Conservation (phyloP, 108 stramenopile species). For the Pelagomonas calceolata region DNA sequence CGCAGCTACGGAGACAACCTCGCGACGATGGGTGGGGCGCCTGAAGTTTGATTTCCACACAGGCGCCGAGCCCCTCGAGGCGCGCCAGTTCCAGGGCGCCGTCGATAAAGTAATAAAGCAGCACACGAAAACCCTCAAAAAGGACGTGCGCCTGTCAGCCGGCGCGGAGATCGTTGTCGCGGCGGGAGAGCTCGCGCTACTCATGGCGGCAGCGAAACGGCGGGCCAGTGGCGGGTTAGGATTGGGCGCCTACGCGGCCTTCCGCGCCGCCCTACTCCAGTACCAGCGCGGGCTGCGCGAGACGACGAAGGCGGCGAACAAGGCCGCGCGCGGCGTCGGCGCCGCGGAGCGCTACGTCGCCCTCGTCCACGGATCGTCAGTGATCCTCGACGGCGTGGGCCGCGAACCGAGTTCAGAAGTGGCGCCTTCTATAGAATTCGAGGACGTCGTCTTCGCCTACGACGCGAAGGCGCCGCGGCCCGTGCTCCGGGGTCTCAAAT, state of each 20-base stretch:
- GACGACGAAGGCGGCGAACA: not conserved
- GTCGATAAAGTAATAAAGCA: not conserved
- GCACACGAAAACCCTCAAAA: not conserved
- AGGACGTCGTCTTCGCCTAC: constrained; percentile 27
- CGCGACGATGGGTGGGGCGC: too few relatives aligned
- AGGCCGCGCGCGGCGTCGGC: not conserved
- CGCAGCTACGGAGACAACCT: too few relatives aligned
- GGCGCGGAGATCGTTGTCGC: not conserved
- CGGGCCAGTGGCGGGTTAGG: not conserved
- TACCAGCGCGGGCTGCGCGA: not conserved
- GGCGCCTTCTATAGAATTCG: constrained; percentile 1
- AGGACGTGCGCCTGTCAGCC: not conserved
- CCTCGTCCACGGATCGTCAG: not conserved
- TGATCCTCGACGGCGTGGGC: not conserved
- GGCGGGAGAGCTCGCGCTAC: not conserved
- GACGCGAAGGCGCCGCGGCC: constrained; percentile 6
- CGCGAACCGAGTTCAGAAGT: not conserved
- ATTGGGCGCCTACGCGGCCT: not conserved
- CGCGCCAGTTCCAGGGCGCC: not conserved
- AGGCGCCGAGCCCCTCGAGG: not conserved
- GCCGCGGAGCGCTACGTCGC: not conserved
- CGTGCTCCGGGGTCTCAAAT: constrained; percentile 9
- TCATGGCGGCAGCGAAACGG: not conserved
- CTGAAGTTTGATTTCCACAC: too few relatives aligned
- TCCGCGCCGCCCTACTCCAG: not conserved